A percentile compares a stretch with the other conserved stretches of the same genome.
Evolutionary conservation across 2,329 filamentous ascomycete species (phyloP).

Genomic region (Diaporthe caulivora): DNA sequence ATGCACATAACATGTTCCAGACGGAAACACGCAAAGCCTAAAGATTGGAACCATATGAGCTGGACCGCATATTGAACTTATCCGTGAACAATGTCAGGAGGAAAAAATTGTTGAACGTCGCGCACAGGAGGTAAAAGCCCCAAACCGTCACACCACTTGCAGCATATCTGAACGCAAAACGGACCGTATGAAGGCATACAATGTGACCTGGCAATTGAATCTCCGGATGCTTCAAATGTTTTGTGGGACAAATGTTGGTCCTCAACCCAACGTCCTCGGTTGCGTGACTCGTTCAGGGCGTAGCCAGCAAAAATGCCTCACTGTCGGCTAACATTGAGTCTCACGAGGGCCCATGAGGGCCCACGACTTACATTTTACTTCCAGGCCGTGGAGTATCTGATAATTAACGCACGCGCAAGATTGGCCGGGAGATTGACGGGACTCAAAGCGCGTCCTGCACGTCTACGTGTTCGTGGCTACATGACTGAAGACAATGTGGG

Average conservation of each 20-base stretch:
- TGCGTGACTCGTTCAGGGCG: neutral
- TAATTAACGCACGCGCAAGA: constrained; percentile 14
- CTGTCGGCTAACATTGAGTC: too few species aligned
- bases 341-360: too few species aligned
- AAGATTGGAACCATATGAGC: neutral
- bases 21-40: neutral
- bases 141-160: neutral
- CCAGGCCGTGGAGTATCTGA: neutral
- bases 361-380: neutral
- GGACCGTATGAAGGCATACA: neutral
- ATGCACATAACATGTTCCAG: neutral
- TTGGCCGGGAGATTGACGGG: neutral
- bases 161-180: neutral
- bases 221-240: neutral
- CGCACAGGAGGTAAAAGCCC: neutral
- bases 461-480: neutral
- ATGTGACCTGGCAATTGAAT: neutral
- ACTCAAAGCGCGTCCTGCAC: neutral
- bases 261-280: neutral
- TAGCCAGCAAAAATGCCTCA: neutral
- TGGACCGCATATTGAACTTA: neutral
- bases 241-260: neutral
- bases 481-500: constrained; percentile 1
- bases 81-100: neutral
- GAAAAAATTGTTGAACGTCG: too few species aligned